A percentile compares a stretch with the other conserved stretches of the same genome.
These are phyloP conservation scores for Pythium coloratum DNA, from an alignment of 352 stramenopile genomes.

Conservation along the genomic window DNA sequence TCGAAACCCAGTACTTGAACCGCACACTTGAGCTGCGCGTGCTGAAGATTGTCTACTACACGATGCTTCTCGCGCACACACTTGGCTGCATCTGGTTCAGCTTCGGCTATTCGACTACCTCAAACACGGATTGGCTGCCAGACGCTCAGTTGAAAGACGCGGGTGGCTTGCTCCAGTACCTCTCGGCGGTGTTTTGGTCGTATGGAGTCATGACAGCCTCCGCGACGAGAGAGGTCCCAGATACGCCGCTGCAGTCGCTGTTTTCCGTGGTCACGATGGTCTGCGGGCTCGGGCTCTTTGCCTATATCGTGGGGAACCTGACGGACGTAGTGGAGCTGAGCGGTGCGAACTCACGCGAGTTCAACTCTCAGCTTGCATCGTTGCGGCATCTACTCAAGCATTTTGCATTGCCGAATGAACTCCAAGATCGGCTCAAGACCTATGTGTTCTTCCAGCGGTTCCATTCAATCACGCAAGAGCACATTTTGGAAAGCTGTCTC, in stretches of 20 bases:
- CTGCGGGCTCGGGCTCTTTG: conserved; percentile 43
- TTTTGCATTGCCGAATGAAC: conserved; percentile 43
- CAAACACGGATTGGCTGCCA: conserved; percentile 6
- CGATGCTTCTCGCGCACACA: conserved; percentile 41
- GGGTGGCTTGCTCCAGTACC: conserved; percentile 32
- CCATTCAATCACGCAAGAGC: conserved; percentile 73
- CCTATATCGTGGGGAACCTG: conserved; percentile 62
- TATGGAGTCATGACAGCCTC: conserved; percentile 61
- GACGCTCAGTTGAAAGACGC: conserved; percentile 8
- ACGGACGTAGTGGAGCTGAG: conserved; percentile 57
- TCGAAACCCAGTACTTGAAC: conserved; percentile 50
- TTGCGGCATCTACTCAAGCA: conserved; percentile 53
- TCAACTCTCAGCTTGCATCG: conserved; percentile 56
- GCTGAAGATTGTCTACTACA: conserved; percentile 52
- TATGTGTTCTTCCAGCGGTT: conserved; percentile 72
- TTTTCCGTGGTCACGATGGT: conserved; percentile 53
- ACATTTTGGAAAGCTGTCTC: conserved; percentile 55
- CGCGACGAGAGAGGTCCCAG: conserved; percentile 36
- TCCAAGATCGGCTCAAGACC: conserved; percentile 61
- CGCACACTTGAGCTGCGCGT: conserved; percentile 43
- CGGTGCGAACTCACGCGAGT: conserved; percentile 50
- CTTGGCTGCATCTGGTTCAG: conserved; percentile 67
- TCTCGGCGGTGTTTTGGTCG: conserved; percentile 52
- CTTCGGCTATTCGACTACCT: conserved; percentile 34
- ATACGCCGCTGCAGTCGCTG: conserved; percentile 40